Evolutionary conservation across 2,329 filamentous ascomycete species (phyloP), one percentile per base, ranked within the genome.

Genomic region (Fusarium protoensiforme): DNA sequence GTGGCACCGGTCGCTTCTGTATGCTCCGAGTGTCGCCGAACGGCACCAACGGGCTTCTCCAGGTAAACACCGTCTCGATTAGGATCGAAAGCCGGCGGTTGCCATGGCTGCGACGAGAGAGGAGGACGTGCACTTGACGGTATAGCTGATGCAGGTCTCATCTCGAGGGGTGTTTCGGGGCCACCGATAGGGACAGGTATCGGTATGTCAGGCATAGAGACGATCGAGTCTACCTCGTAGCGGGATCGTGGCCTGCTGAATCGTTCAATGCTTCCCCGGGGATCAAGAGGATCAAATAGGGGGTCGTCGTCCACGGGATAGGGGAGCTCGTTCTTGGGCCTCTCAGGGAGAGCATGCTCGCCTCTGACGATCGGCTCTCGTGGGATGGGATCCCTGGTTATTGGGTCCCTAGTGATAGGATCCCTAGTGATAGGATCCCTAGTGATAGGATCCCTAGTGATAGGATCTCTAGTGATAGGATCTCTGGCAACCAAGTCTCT

Each of bases 1-100:
- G 84, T 80, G 8, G 87, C 63, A 64, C 76, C 64, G 46, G 67
- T 48, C 33, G 74, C 46, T 62, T 76, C 77, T 33, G 72, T 67
- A 48, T 78, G 79, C 67, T 92, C 87, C 0, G 88, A 88, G 74
- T 87, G 89, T 7, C 87, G 85, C 46, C 88, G 83, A 73, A 86
- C 90, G 2, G 85, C 83, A 5, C 85, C 83, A 24, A 86, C 78
- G 7, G 83, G 81, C 41, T 82, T 81, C n/a, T 85, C 84, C 9
- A 81, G 73, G 31, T 77, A 77, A 16, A 78, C 67, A 2, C 77
- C 75, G 48, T 83, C 80, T 59, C 81, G 75, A 64, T 77, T 72
- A 56, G 84, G 86, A 46, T 87, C 83, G 61, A 88, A 87, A 6
- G 81, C 77, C 6, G 82, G 79, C 3, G 86, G 85, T 39, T 87